Percentiles rank a stretch among this genome's conserved stretches.
phyloP scores from a whole-genome alignment of 441 rosid species.

The Syzygium syzygioides region DNA sequence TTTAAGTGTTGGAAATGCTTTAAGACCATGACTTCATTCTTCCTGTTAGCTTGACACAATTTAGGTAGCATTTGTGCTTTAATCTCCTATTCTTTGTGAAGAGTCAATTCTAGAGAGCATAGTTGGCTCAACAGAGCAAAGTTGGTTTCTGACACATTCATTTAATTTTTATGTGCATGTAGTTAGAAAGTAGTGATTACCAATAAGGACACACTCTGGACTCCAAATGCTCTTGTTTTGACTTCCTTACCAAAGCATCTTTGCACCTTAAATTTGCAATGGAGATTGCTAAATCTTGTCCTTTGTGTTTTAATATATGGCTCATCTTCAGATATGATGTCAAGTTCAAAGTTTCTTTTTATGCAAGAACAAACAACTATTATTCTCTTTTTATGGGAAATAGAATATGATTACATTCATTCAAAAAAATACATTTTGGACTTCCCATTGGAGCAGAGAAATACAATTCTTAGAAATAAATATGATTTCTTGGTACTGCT shows the following conservation, averaged over 20 bases:
- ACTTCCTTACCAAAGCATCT: not conserved
- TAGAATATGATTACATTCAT: not conserved
- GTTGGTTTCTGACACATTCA: not conserved
- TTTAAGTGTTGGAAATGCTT: not conserved
- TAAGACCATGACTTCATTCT: not conserved
- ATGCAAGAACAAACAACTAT: not conserved
- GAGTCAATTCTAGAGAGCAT: not conserved
- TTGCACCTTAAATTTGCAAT: not conserved
- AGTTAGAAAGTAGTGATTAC: not conserved
- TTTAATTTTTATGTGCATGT: not conserved
- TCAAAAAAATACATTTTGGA: not conserved
- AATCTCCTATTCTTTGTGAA: not conserved
- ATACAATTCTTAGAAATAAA: not conserved
- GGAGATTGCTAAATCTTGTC: not conserved
- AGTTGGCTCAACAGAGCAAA: not conserved
- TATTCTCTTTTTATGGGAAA: not conserved
- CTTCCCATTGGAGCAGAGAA: not conserved
- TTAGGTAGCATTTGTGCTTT: not conserved
- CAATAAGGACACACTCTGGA: not conserved
- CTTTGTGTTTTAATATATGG: not conserved
- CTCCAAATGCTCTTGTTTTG: not conserved
- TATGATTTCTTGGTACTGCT: not conserved
- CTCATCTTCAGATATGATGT: not conserved
- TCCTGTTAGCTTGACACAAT: not conserved
- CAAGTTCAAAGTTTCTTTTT: not conserved